phyloP scores from a whole-genome alignment of 345 rosid species.

The Aegle marmelos region DNA sequence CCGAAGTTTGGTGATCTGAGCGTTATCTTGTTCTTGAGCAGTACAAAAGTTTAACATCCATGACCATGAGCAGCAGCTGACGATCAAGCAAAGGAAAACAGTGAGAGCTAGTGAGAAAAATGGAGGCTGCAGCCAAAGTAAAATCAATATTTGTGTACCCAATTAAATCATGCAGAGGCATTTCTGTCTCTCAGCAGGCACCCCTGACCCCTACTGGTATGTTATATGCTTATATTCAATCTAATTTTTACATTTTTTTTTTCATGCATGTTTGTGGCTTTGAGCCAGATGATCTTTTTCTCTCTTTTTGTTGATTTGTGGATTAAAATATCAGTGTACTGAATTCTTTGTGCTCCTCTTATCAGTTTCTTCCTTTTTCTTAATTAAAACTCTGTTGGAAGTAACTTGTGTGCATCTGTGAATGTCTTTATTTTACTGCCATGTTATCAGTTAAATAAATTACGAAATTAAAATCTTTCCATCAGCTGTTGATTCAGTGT shows the following conservation, averaged over 20 bases:
- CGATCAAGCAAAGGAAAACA: neutral
- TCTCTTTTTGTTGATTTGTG: neutral
- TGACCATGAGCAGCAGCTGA: neutral
- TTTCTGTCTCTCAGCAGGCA: slow-evolving; percentile 56
- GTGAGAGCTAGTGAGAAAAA: neutral
- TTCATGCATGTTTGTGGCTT: neutral
- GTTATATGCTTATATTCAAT: neutral
- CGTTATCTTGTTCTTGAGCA: neutral
- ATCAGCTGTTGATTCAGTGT: neutral
- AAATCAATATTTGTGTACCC: slow-evolving; percentile 73
- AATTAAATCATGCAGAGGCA: slow-evolving; percentile 80
- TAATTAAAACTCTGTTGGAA: neutral
- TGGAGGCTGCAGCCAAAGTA: slow-evolving; percentile 33
- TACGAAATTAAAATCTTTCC: neutral
- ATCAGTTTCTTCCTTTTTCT: neutral
- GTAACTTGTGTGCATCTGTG: neutral
- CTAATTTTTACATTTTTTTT: no score
- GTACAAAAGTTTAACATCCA: no score
- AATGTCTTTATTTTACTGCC: neutral
- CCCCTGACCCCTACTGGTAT: slow-evolving; percentile 81
- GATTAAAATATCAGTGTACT: neutral
- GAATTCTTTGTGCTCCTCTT: neutral
- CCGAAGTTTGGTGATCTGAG: no score
- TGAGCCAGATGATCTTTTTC: neutral
- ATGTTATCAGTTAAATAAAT: neutral